Conservation (phyloP, 1,284 basidiomycete species). For the Irpex lacteus region DNA sequence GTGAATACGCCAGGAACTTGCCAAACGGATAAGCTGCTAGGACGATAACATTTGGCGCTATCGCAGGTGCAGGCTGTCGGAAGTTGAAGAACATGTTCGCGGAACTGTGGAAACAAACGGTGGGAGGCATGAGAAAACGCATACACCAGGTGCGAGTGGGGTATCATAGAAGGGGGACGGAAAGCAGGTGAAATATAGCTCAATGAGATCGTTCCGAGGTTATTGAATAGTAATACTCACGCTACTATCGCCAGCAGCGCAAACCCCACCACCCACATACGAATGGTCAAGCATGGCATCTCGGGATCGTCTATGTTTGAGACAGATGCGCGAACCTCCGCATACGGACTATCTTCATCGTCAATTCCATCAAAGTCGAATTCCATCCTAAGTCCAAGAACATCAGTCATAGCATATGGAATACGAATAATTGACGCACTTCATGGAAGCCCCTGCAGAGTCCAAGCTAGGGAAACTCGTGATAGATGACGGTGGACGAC, state of each 20-base stretch:
- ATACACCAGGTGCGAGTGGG: neutral
- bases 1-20: conserved; percentile 76
- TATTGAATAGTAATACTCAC: conserved; percentile 32
- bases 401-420: neutral
- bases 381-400: conserved; percentile 56
- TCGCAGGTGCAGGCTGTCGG: conserved; percentile 81
- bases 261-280: conserved; percentile 87
- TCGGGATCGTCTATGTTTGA: conserved; percentile 97
- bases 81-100: conserved; percentile 94
- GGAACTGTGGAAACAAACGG: conserved; percentile 37
- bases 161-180: conserved; percentile 6
- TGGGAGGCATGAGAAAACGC: too few species aligned
- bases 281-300: conserved; percentile 88
- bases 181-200: neutral
- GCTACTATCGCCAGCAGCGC: conserved; percentile 64
- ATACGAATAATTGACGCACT: conserved; percentile 41
- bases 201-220: conserved; percentile 10
- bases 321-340: conserved; percentile 94
- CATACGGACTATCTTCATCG: conserved; percentile 96
- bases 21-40: conserved; percentile 88
- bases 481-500: conserved; percentile 34
- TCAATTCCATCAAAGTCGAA: conserved; percentile 70
- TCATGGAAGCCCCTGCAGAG: conserved; percentile 52
- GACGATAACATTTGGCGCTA: conserved; percentile 80
- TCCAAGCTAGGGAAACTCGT: conserved; percentile 28